Percentiles rank a stretch among this genome's conserved stretches.
These are phyloP conservation scores for Phytophthora agathidicida DNA, from an alignment of 352 stramenopile species.

Conservation along the genomic window DNA sequence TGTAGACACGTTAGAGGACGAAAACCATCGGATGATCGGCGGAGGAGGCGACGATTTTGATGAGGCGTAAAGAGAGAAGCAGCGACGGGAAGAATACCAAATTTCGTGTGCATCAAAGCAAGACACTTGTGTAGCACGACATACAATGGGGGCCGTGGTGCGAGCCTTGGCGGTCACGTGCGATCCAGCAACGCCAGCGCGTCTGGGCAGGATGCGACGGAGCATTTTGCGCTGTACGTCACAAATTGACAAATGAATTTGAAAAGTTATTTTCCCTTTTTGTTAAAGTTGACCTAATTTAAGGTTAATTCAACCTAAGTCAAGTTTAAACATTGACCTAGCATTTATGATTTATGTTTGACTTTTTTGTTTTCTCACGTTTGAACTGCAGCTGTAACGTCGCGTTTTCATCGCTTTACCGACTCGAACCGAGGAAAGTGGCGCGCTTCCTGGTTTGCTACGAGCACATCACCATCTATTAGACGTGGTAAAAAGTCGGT, in stretches of 20 bases:
- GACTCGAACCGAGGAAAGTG: slow-evolving; percentile 47
- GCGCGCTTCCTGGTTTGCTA: slow-evolving; percentile 55
- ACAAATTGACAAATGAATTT: too few species aligned
- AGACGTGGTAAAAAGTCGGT: slow-evolving; percentile 58
- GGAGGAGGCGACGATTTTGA: not conserved
- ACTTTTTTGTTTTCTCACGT: too few species aligned
- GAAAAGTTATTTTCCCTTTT: too few species aligned
- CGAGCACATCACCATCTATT: slow-evolving; percentile 43
- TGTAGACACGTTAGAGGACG: slow-evolving; percentile 8
- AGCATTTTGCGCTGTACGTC: slow-evolving; percentile 30
- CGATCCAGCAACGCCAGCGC: not conserved
- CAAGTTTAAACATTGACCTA: too few species aligned
- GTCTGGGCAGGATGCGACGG: not conserved
- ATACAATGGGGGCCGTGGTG: not conserved
- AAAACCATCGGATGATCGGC: slow-evolving; percentile 17
- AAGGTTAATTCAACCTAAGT: too few species aligned
- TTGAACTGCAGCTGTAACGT: slow-evolving; percentile 2
- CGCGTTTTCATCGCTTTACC: slow-evolving; percentile 39
- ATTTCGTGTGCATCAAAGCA: slow-evolving; percentile 4
- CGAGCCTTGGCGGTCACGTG: not conserved
- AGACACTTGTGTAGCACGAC: not conserved
- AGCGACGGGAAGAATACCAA: not conserved
- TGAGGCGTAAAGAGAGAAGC: slow-evolving; percentile 5
- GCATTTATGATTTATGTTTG: too few species aligned
- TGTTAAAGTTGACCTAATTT: too few species aligned